These are phyloP conservation scores for Penicillium arizonense DNA, from an alignment of 495 filamentous ascomycete species.

Conservation along the genomic window DNA sequence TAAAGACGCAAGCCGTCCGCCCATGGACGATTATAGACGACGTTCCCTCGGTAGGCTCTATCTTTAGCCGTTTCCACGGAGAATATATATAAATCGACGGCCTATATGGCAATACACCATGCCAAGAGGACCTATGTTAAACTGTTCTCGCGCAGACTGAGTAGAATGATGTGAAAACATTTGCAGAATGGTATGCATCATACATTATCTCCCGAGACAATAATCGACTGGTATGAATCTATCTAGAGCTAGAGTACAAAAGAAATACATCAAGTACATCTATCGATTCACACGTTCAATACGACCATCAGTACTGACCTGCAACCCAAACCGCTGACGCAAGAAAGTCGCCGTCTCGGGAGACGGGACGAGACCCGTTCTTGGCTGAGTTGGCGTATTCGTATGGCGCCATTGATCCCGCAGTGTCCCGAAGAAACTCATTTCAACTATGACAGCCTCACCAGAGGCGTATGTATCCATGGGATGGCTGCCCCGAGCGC, in stretches of 20 bases:
- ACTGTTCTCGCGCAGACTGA: too few species aligned
- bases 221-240: neutral
- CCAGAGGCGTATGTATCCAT: slow-evolving; percentile 65
- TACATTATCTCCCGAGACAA: neutral
- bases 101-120: too few species aligned
- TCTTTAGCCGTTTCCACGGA: too few species aligned
- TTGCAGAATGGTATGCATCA: too few species aligned
- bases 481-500: slow-evolving; percentile 42
- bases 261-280: slow-evolving; percentile 1
- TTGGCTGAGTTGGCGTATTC: slow-evolving; percentile 20
- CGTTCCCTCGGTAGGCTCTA: too few species aligned
- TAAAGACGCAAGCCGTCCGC: too few species aligned
- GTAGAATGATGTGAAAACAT: too few species aligned
- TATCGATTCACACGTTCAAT: slow-evolving; percentile 32
- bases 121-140: too few species aligned
- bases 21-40: too few species aligned
- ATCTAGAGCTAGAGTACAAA: slow-evolving; percentile 11
- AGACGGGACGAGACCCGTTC: slow-evolving; percentile 30
- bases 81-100: too few species aligned
- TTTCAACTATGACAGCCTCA: slow-evolving; percentile 64
- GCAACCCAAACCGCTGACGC: slow-evolving; percentile 42
- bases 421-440: slow-evolving; percentile 66
- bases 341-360: slow-evolving; percentile 43
- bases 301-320: slow-evolving; percentile 40
- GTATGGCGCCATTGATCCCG: slow-evolving; percentile 58